phyloP scores from a whole-genome alignment of 1,284 basidiomycete species.

The Ustilago loliicola region DNA sequence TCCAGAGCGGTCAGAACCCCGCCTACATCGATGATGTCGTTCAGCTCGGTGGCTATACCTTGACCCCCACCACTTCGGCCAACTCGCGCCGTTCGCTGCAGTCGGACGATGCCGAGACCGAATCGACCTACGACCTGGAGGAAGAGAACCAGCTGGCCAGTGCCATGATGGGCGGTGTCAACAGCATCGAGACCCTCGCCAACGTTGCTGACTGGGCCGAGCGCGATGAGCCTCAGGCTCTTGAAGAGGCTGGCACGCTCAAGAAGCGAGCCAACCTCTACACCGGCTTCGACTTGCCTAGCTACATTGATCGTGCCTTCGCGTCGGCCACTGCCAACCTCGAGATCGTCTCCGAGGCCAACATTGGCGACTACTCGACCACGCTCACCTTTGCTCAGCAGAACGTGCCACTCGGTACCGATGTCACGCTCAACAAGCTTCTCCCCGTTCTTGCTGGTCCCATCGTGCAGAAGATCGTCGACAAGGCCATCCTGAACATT shows the following conservation, averaged over 20 bases:
- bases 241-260: constrained; percentile 72
- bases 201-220: constrained; percentile 52
- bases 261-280: constrained; percentile 64
- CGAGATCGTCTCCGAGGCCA: constrained; percentile 75
- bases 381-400: constrained; percentile 77
- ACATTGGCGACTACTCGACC: constrained; percentile 79
- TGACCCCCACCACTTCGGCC: constrained; percentile 72
- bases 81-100: constrained; percentile 47
- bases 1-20: constrained; percentile 77
- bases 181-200: constrained; percentile 70
- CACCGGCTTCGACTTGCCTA: constrained; percentile 79
- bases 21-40: constrained; percentile 80
- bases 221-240: constrained; percentile 28
- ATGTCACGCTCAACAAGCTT: constrained; percentile 77
- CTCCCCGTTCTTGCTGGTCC: constrained; percentile 81
- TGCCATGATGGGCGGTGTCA: constrained; percentile 54
- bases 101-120: constrained; percentile 13
- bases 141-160: constrained; percentile 59
- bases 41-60: constrained; percentile 78
- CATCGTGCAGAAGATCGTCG: constrained; percentile 83
- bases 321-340: constrained; percentile 78
- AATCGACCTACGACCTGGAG: constrained; percentile 46
- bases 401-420: constrained; percentile 76
- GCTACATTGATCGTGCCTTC: constrained; percentile 79
- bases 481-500: constrained; percentile 74